Evolutionary conservation across 2,329 filamentous ascomycete species (phyloP).

Genomic region (Septoria petroselini): DNA sequence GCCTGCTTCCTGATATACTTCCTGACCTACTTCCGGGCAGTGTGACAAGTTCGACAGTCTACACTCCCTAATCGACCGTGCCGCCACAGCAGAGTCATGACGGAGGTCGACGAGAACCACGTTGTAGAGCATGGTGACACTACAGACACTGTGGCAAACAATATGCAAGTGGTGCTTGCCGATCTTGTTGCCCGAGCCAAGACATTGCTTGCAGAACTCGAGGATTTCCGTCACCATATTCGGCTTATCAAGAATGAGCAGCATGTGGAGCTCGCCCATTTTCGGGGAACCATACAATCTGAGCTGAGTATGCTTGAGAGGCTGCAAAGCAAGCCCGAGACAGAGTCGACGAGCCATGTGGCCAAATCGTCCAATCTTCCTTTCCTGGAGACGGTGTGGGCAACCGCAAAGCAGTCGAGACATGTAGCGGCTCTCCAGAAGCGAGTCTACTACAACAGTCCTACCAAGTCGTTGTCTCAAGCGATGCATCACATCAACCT

Average conservation of each 20-base stretch:
- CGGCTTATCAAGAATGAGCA: conserved; percentile 38
- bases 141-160: background rate
- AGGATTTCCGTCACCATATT: conserved; percentile 40
- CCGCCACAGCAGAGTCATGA: background rate
- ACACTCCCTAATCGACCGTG: background rate
- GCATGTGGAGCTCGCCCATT: conserved; percentile 38
- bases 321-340: conserved; percentile 29
- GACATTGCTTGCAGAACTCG: conserved; percentile 42
- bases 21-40: no score
- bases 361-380: conserved; percentile 64
- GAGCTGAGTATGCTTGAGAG: conserved; percentile 37
- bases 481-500: conserved; percentile 28
- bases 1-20: no score
- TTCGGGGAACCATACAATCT: conserved; percentile 37
- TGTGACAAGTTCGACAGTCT: no score
- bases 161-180: conserved; percentile 15
- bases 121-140: background rate
- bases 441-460: conserved; percentile 48
- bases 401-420: conserved; percentile 55
- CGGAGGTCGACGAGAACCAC: background rate
- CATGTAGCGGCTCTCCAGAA: conserved; percentile 59
- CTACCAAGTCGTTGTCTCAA: conserved; percentile 27
- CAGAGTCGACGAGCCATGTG: conserved; percentile 47
- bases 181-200: conserved; percentile 41
- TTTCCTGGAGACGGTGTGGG: conserved; percentile 64